Base-by-base conservation (phyloP, 805 yeast species). In the Wickerhamomyces canadensis region DNA sequence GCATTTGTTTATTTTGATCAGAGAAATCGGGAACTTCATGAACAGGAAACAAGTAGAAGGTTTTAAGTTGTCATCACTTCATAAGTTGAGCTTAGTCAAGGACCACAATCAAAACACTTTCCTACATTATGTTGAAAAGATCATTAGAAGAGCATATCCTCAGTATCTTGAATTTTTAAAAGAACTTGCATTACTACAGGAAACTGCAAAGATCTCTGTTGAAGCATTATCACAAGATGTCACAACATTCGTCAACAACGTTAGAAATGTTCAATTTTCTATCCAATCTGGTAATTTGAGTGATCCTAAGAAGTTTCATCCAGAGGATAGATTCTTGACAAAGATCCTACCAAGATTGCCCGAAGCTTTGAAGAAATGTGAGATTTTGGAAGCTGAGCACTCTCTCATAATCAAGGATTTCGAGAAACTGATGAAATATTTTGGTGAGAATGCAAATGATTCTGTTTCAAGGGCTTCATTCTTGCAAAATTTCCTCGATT, bases 11-110 rank as follows among this genome's bases (percentile, higher is more conserved):
- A 88, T 85, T 39, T 77, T 93, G 33, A 91, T 93, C 43, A 67
- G 89, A 45, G 80, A 89, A 4, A 93, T 93, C 35, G 99, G 98
- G 41, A 93, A 93, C 58, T 91, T 80, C 58, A 93, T 93, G 98
- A 93, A 94, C 57, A 96, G 88, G 3, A 89, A 88, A 51, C 95
- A 88, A 57, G 98, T 97, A 1, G 73, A 76, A 47, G 99, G 99
- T 4, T 94, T 94, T 70, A 83, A 84, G 52, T 66, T 93, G 42
- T 81, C 85, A 31, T 85, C 96, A n/a, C 68, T 93, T 36, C 96
- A 88, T 53, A 68, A 98, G 48, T 70, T 93, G 41, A 85, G 83
- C 23, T 88, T 94, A 48, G 80, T 94, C 62, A 93, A 93, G 56
- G 96, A 91, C 60, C 87, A 83, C 19, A 74, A 79, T 41, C 89